Evolutionary conservation across 768 basidiomycete genomes (phyloP), one percentile per base, ranked within the genome.

Genomic region (Tulasnella sp.): DNA sequence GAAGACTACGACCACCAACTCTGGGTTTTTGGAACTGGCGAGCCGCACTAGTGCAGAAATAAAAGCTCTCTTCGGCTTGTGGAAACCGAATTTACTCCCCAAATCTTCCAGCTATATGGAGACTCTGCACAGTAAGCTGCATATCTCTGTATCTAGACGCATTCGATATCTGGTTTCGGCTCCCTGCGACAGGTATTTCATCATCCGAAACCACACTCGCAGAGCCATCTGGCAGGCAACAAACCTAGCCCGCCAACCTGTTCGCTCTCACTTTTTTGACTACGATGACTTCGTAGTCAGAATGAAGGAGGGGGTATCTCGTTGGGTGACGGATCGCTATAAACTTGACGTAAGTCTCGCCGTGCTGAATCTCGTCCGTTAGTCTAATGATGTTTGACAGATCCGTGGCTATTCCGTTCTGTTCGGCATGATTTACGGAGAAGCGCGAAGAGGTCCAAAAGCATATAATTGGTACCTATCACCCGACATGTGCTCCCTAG

Each of bases 391-490:
- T 14, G 37, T 22, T 72, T 3, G 24, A 46, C 9, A 41, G 40
- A 46, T 74, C 42, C 73, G 44, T 40, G 73, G 44, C n/a, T 74
- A 74, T 24, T 41, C 40, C 44, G 34, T 74, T 18, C 73, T 74
- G 0, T 74, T 74, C 42, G 73, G 73, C 14, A 22, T 74, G 5
- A 40, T 74, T 1, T 74, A 74, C 18, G 73, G 73, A 11, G 37
- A 41, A n/a, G 37, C 20, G 2, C 73, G 3, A 24, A 37, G 20
- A 11, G 73, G 73, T 3, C 20, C 40, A 18, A 24, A 24, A n/a
- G 73, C 73, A 37, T 74, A 34, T 20, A 74, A 74, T 40, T 74
- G 73, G 73, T 41, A 41, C 73, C 40, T 74, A 11, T 74, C 73
- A 3, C 73, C 16, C 28, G 73, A 74, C n/a, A 31, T 74, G 73